phyloP scores from a whole-genome alignment of 768 basidiomycete species.

The Dendrothele bispora region DNA sequence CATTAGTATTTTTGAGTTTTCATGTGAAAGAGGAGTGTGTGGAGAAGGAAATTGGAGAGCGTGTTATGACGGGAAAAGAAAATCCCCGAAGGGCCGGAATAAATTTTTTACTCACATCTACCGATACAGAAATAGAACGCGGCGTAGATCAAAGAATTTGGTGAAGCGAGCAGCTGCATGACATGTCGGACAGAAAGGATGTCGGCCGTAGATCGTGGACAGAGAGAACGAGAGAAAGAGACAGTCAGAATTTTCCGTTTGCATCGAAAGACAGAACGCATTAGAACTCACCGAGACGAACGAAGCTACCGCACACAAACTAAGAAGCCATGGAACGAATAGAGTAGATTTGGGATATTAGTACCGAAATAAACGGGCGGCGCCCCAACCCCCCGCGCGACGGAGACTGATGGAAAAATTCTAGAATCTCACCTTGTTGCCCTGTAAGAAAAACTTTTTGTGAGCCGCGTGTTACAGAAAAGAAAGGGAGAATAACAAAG shows the following conservation, averaged over 20 bases:
- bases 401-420: background rate
- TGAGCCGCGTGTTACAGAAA: background rate
- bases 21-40: background rate
- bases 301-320: constrained; percentile 11
- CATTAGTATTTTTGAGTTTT: background rate
- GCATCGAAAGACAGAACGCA: no score
- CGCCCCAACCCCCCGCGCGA: background rate
- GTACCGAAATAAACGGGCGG: background rate
- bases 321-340: background rate
- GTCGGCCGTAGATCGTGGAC: background rate
- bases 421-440: constrained; percentile 2
- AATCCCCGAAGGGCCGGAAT: background rate
- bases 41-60: background rate
- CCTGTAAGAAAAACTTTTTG: no score
- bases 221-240: background rate
- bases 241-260: no score
- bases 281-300: constrained; percentile 10
- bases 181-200: background rate
- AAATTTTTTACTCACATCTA: constrained; percentile 20
- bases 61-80: background rate
- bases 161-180: constrained; percentile 23
- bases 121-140: constrained; percentile 34
- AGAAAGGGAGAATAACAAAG: background rate
- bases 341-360: background rate
- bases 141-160: constrained; percentile 28